Evolutionary conservation across 768 basidiomycete species (phyloP), one percentile per base, ranked within the genome.

Genomic region (Auriscalpium microsporum): DNA sequence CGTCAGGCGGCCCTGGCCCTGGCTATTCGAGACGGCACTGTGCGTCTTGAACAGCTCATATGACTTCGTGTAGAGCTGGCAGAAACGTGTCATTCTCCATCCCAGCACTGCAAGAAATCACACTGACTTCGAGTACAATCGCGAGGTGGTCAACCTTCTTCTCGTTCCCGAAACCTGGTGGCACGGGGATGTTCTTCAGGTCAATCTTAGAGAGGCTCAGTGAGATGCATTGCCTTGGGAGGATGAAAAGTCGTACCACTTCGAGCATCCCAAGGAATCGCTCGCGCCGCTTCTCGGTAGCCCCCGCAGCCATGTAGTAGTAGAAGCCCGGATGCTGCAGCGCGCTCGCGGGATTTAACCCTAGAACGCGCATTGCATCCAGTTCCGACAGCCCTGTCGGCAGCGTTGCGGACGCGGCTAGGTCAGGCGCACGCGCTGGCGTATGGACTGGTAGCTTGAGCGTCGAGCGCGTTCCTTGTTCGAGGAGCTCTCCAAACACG

Each of bases 251-350:
- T 44, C 84, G 86, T 72, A 88, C 83, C 10, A 73, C 73, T 28
- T 83, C 78, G 10, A 81, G 52, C 14, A 79, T 78, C 16, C 74
- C 72, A 51, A 86, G 59, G 66, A 86, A 98, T 34, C 85, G 75
- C 59, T 81, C 77, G 40, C 84, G 72, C 28, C 95, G 74, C 58
- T 81, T 76, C 62, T 94, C 87, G 0, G 92, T 91, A 64, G 90
- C 94, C 44, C 80, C 76, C 0, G 90, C 95, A 0, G 94, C 90
- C 71, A 87, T 83, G 63, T 89, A 88, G 70, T 91, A 96, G 65
- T 94, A 95, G 67, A 86, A 93, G 10, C 93, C 94, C 0, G 95
- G 87, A 65, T 94, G 92, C 65, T 94, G 92, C 48, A 98, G 69
- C 0, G 87, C 83, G 61, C 87, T 84, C 42, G 80, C 82, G 0